Evolutionary conservation across 495 filamentous ascomycete species (phyloP), one percentile per base, ranked within the genome.

Genomic region (Penicillium paxilli): DNA sequence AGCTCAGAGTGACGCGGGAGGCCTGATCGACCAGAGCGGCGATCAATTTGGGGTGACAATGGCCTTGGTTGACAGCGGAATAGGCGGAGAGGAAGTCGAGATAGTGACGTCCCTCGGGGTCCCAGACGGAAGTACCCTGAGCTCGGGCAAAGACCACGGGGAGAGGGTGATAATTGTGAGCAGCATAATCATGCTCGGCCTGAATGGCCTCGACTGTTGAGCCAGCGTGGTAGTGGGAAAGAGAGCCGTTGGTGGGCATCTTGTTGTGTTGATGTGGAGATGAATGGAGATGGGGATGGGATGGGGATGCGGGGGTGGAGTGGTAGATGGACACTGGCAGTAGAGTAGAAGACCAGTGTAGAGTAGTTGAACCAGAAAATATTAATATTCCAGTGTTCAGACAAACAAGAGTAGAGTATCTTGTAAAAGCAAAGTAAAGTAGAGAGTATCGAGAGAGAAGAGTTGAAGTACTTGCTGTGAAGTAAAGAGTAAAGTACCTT

Each of bases 121-220:
- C 94, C 93, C 93, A 98, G 48, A 98, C 95, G 50, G 85, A 84
- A 60, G 84, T 88, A 11, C 95, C 94, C 53, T 85, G 80, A 21
- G 89, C 92, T 30, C 84, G 84, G 21, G 92, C 79, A 67, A 96
- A 93, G 55, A 96, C 92, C 28, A 98, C 83, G 12, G 95, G 95
- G 8, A 99, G 86, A 17, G 95, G 94, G 74, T 97, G 92, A 76
- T 99, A 99, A 74, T 99, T 99, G 82, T 99, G 94, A 38, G 94
- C 94, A 37, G 94, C 94, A 72, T 83, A 93, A 47, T 86, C 77
- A 62, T 90, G 75, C 75, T 99, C 94, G 51, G 84, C 80, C 23
- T 83, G 70, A 64, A 97, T 91, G 51, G 94, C 94, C 52, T 78
- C 77, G 28, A 83, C 74, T n/a, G 91, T 90, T 20, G 93, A 89